phyloP scores from a whole-genome alignment of 306 rosid genomes.

The Gleditsia sinensis region DNA sequence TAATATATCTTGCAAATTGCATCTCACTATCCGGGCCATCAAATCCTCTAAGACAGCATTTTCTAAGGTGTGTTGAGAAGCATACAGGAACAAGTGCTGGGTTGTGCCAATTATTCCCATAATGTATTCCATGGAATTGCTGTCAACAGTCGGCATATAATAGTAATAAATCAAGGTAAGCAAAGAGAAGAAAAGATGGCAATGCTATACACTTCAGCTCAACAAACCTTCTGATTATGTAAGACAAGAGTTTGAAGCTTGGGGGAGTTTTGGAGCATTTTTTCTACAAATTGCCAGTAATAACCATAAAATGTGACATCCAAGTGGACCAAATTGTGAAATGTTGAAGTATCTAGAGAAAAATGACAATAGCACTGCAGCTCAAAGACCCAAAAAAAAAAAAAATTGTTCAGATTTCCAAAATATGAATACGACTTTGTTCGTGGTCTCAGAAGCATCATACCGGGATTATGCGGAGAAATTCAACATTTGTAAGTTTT shows the following conservation, averaged over 20 bases:
- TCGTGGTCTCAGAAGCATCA: no score
- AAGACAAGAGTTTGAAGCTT: constrained; percentile 2
- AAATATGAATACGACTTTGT: no score
- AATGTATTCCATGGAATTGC: no score
- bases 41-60: not conserved
- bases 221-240: not conserved
- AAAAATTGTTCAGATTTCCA: no score
- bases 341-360: not conserved
- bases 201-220: no score
- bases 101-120: no score
- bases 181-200: not conserved
- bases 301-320: not conserved
- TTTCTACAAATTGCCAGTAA: not conserved
- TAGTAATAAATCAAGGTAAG: no score
- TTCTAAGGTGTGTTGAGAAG: not conserved
- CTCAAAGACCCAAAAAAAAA: no score
- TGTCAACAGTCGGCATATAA: no score
- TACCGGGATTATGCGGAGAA: no score
- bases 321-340: not conserved
- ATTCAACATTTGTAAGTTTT: no score
- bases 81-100: not conserved
- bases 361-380: no score
- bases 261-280: not conserved
- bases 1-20: not conserved
- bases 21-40: not conserved